Conservation (phyloP, 768 basidiomycete genomes). For the Termitomyces sp. region DNA sequence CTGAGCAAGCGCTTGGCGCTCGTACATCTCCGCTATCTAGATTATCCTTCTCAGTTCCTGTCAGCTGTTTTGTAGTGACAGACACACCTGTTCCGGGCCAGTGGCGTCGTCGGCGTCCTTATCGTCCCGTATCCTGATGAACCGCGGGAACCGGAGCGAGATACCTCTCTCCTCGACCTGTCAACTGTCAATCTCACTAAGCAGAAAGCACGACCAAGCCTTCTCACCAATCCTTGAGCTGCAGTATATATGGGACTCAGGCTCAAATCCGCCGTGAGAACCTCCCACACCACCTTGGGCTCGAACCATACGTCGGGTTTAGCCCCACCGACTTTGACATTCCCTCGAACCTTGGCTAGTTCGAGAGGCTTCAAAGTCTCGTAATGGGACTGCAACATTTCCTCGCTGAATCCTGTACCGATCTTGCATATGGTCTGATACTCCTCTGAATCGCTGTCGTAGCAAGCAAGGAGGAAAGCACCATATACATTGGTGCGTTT, state of each 20-base stretch:
- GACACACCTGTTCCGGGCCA: slow-evolving; percentile 78
- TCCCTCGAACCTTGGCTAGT: slow-evolving; percentile 61
- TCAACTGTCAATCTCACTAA: neutral
- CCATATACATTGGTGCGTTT: slow-evolving; percentile 98
- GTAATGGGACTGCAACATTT: slow-evolving; percentile 75
- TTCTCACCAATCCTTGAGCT: slow-evolving; percentile 78
- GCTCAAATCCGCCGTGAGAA: slow-evolving; percentile 93
- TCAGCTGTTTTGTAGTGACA: neutral
- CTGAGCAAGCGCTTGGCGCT: slow-evolving; percentile 79
- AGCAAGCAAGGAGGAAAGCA: slow-evolving; percentile 96
- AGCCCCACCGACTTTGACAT: slow-evolving; percentile 85
- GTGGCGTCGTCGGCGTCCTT: slow-evolving; percentile 92
- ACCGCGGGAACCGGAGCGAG: slow-evolving; percentile 94
- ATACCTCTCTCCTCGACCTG: slow-evolving; percentile 88
- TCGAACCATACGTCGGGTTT: slow-evolving; percentile 99
- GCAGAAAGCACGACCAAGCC: neutral
- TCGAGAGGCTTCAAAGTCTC: slow-evolving; percentile 79
- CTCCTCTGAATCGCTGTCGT: slow-evolving; percentile 89
- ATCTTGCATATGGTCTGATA: slow-evolving; percentile 99
- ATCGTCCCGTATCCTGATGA: slow-evolving; percentile 89
- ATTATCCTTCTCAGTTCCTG: slow-evolving; percentile 3
- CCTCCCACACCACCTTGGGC: slow-evolving; percentile 97
- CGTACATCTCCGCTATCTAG: slow-evolving; percentile 92
- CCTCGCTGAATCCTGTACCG: slow-evolving; percentile 97
- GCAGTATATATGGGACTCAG: slow-evolving; percentile 96